phyloP scores from a whole-genome alignment of 495 filamentous ascomycete genomes.

The Penicillium robsamsonii region DNA sequence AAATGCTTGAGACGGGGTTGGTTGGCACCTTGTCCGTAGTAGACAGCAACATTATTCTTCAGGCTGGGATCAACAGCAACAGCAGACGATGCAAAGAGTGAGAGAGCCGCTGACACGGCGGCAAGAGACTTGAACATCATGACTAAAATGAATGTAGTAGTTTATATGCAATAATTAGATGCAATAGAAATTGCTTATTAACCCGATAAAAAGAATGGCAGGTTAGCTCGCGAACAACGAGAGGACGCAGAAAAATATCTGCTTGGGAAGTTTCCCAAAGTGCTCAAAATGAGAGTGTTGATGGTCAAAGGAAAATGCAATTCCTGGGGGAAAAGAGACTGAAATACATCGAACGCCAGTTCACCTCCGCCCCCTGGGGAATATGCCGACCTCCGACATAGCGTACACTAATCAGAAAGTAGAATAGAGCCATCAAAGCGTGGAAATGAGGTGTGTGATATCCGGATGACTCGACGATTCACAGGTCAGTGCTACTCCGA shows the following conservation, averaged over 20 bases:
- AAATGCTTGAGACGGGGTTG: slow-evolving; percentile 52
- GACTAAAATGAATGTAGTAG: slow-evolving; percentile 23
- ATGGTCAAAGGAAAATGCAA: slow-evolving; percentile 10
- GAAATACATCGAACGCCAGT: not conserved
- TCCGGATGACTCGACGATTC: not conserved
- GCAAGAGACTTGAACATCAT: slow-evolving; percentile 36
- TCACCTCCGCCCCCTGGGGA: slow-evolving; percentile 4
- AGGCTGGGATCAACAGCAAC: slow-evolving; percentile 49
- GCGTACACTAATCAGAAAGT: slow-evolving; percentile 9
- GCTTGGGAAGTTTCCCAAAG: slow-evolving; percentile 29
- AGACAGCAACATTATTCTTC: slow-evolving; percentile 61
- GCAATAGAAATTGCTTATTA: slow-evolving; percentile 13
- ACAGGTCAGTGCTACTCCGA: not conserved
- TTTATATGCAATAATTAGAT: slow-evolving; percentile 12
- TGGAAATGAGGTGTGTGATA: slow-evolving; percentile 11
- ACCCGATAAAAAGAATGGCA: slow-evolving; percentile 23
- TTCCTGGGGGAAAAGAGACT: not conserved
- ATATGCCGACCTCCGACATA: slow-evolving; percentile 11
- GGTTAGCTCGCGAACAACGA: slow-evolving; percentile 33
- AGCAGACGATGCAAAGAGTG: slow-evolving; percentile 30
- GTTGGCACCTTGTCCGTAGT: slow-evolving; percentile 56
- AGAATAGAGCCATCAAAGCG: slow-evolving; percentile 2
- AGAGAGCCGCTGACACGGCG: slow-evolving; percentile 30
- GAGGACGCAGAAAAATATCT: slow-evolving; percentile 51
- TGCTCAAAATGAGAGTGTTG: slow-evolving; percentile 23